Evolutionary conservation across 805 yeast species (phyloP).

Genomic region (Candida lessepsii): DNA sequence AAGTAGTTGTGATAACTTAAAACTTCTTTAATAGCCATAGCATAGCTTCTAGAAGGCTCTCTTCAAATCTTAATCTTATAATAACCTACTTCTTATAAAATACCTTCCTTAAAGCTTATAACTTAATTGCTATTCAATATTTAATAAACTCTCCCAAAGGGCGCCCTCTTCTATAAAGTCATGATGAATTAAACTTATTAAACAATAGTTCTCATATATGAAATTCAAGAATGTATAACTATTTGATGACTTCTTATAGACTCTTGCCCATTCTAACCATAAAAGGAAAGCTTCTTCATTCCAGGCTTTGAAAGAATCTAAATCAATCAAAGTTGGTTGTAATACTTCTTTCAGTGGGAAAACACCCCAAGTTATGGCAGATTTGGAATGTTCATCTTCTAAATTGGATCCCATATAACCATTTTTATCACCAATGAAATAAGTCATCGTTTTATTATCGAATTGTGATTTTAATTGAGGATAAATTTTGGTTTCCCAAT

Average conservation of each 20-base stretch:
- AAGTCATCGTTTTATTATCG: conserved; percentile 56
- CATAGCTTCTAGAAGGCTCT: too few relatives aligned
- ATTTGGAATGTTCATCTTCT: conserved; percentile 45
- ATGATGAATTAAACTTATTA: conserved; percentile 87
- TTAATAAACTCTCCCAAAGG: conserved; percentile 67
- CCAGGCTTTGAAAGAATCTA: conserved; percentile 94
- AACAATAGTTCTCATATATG: conserved; percentile 60
- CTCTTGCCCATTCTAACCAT: conserved; percentile 88
- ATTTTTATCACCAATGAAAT: conserved; percentile 66
- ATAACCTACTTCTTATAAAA: too few relatives aligned
- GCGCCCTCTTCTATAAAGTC: conserved; percentile 72
- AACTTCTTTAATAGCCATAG: too few relatives aligned
- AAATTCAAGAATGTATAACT: conserved; percentile 61
- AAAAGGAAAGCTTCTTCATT: conserved; percentile 90
- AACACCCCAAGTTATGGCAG: conserved; percentile 97
- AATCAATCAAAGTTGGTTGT: conserved; percentile 90
- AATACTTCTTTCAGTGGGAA: conserved; percentile 87
- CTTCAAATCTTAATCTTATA: too few relatives aligned
- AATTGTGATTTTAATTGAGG: conserved; percentile 45
- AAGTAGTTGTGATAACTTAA: too few relatives aligned
- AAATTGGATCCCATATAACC: conserved; percentile 63
- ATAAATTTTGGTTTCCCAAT: conserved; percentile 60
- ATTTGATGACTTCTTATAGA: conserved; percentile 59
- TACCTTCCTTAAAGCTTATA: conserved; percentile 12
- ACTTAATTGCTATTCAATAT: conserved; percentile 16